phyloP scores from a whole-genome alignment of 345 rosid species.

The Fremontodendron californicum region DNA sequence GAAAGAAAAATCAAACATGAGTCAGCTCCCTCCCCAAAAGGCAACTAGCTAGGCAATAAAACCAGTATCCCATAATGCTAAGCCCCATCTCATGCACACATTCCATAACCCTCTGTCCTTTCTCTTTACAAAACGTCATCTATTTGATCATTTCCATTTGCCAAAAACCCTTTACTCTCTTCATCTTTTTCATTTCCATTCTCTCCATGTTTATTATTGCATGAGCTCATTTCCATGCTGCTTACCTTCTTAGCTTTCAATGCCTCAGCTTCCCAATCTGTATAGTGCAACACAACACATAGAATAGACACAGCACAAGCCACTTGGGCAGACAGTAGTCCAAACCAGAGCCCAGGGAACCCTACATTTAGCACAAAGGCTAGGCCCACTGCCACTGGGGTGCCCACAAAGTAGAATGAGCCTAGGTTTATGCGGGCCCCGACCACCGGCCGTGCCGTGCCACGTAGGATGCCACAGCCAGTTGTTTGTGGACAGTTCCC shows the following conservation, averaged over 20 bases:
- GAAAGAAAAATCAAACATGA: neutral
- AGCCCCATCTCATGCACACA: too few relatives aligned
- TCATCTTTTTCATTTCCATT: slow-evolving; percentile 24
- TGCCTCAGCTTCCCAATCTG: slow-evolving; percentile 92
- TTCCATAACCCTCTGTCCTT: too few relatives aligned
- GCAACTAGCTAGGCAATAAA: slow-evolving; percentile 12
- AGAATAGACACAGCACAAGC: slow-evolving; percentile 74
- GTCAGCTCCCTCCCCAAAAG: slow-evolving; percentile 11
- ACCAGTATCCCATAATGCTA: slow-evolving; percentile 17
- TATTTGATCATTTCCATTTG: slow-evolving; percentile 32
- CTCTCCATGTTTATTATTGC: neutral
- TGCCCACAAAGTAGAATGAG: slow-evolving; percentile 89
- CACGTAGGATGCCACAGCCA: slow-evolving; percentile 89
- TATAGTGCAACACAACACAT: slow-evolving; percentile 51
- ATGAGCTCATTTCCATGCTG: slow-evolving; percentile 37
- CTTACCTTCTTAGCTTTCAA: slow-evolving; percentile 57
- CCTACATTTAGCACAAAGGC: slow-evolving; percentile 75
- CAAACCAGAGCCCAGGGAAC: slow-evolving; percentile 91
- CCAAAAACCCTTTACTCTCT: slow-evolving; percentile 39
- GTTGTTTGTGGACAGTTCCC: slow-evolving; percentile 97
- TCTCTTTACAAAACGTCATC: slow-evolving; percentile 25
- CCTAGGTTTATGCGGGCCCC: slow-evolving; percentile 83
- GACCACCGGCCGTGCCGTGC: slow-evolving; percentile 74
- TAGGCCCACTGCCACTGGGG: slow-evolving; percentile 83
- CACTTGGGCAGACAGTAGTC: slow-evolving; percentile 80